A percentile compares a stretch with the other conserved stretches of the same genome.
Evolutionary conservation across 75 land plant species (phyloP).

Genomic region (Pinus albicaulis): DNA sequence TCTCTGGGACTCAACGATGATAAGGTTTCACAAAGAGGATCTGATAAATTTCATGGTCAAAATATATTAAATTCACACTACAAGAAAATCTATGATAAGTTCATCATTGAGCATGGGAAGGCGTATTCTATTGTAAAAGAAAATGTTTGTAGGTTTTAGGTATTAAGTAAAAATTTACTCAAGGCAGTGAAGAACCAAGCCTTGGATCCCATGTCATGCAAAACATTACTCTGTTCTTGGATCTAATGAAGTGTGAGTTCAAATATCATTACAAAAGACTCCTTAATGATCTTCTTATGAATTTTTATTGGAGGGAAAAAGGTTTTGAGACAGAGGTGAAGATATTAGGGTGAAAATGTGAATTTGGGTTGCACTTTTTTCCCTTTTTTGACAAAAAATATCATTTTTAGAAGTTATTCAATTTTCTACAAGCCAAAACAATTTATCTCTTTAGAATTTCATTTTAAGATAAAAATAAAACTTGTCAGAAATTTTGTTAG

Average conservation of each 20-base stretch:
- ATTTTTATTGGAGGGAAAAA: constrained; percentile 44
- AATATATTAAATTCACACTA: neutral
- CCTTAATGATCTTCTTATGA: constrained; percentile 23
- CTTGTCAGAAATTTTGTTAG: too few species aligned
- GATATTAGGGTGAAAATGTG: too few species aligned
- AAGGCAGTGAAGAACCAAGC: constrained; percentile 29
- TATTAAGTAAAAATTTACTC: constrained; percentile 29
- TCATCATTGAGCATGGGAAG: constrained; percentile 24
- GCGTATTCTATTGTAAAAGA: constrained; percentile 17
- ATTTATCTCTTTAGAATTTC: too few species aligned
- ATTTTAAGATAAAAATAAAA: too few species aligned
- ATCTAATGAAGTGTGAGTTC: constrained; percentile 39
- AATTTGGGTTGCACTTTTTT: too few species aligned
- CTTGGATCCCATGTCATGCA: constrained; percentile 39
- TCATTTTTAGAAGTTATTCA: too few species aligned
- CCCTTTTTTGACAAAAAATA: too few species aligned
- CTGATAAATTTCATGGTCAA: neutral
- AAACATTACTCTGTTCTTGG: constrained; percentile 48
- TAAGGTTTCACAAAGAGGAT: neutral
- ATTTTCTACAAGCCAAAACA: too few species aligned
- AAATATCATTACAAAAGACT: constrained; percentile 26
- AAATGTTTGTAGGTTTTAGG: constrained; percentile 19
- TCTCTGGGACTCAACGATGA: neutral
- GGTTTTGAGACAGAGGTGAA: constrained; percentile 48
- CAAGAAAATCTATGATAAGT: constrained; percentile 11